These are phyloP conservation scores for Acanthamoeba rhysodes DNA, from an alignment of 208 protist species.

Conservation along the genomic window DNA sequence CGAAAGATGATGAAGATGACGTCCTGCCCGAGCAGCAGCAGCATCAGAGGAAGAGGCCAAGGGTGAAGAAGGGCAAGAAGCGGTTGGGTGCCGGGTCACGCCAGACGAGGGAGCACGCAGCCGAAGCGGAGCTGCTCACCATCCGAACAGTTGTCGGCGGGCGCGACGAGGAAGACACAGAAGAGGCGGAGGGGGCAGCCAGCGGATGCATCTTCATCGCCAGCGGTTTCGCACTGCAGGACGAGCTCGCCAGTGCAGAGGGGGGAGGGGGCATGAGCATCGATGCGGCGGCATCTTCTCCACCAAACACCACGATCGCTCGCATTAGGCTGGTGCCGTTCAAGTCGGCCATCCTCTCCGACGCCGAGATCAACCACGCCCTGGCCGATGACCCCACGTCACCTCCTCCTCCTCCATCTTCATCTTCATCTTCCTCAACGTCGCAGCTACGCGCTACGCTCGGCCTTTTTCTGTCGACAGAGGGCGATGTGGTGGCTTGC, in stretches of 20 bases:
- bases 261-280: background rate
- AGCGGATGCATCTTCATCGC: background rate
- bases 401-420: background rate
- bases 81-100: too few relatives aligned
- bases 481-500: background rate
- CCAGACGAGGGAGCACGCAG: too few relatives aligned
- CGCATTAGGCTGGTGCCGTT: conserved; percentile 9
- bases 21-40: too few relatives aligned
- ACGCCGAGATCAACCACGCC: background rate
- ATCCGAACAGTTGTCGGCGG: too few relatives aligned
- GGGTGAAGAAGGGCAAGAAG: too few relatives aligned
- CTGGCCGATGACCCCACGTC: background rate
- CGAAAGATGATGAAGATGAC: background rate
- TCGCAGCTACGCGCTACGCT: conserved; percentile 1
- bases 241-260: background rate
- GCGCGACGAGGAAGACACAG: background rate
- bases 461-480: background rate
- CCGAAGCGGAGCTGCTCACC: too few relatives aligned
- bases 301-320: background rate
- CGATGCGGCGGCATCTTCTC: background rate
- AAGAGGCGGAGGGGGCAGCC: background rate
- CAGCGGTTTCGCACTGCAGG: background rate
- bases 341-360: conserved; percentile 30
- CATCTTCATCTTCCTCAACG: background rate
- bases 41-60: too few relatives aligned